Base-by-base conservation (phyloP, 2,329 filamentous ascomycete genomes). In the Xylaria multiplex region DNA sequence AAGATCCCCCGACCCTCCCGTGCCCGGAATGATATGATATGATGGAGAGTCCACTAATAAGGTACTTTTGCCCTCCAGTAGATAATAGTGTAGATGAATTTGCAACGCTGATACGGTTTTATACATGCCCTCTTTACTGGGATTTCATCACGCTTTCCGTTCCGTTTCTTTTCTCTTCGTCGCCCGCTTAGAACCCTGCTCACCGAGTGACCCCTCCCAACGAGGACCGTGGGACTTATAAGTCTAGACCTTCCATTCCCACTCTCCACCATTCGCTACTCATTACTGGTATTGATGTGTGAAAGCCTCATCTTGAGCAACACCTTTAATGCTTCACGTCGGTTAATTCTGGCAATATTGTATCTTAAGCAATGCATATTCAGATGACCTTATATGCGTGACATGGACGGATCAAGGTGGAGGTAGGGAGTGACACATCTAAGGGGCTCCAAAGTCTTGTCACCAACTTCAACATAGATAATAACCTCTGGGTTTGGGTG, bases 141-240 rank as follows among this genome's bases (percentile, higher is more conserved):
- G 52, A 32, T 40, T 19, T 16, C 42, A 22, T 52, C 22, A 55
- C 16, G 19, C 14, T 45, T 24, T 7, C 30, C 7, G 13, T 43
- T 24, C n/a, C 40, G 19, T 40, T 46, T 55, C 37, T 27, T 60
- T 46, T 52, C 22, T n/a, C 50, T 49, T 42, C 56, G 13, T 46
- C 32, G 6, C 42, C 45, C 42, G 19, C 61, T 7, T 46, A 37
- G 0, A 30, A 27, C 22, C 8, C 22, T 2, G 30, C 37, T 52
- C 37, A 42, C 22, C 40, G 16, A 22, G 16, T 8, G 8, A 48
- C 14, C 48, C 42, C 48, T 32, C n/a, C 48, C 16, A 45, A 32
- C 27, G 22, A 54, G 40, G 42, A 48, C 30, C 9, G 19, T 30
- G 40, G 22, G n/a, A 19, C 35, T 27, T 55, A 30, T 19, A 27